Evolutionary conservation across 2,329 filamentous ascomycete species (phyloP).

Genomic region (Paramyrothecium sp.): DNA sequence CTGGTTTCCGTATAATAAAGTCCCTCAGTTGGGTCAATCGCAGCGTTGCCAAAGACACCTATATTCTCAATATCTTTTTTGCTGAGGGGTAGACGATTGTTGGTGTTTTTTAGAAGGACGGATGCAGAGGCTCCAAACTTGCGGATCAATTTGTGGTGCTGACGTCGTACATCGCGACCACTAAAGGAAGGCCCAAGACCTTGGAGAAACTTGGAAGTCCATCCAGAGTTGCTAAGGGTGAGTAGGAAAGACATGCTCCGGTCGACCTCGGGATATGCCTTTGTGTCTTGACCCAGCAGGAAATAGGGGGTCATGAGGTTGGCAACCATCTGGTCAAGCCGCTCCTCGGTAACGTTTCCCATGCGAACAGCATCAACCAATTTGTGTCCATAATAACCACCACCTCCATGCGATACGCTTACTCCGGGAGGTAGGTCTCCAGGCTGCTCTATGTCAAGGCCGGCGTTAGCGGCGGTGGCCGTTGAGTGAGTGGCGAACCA

Average conservation of each 20-base stretch:
- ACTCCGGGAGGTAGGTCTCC: no score
- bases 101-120: conserved; percentile 54
- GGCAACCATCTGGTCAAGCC: conserved; percentile 1
- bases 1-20: conserved; percentile 12
- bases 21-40: conserved; percentile 21
- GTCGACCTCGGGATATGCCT: background rate
- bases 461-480: no score
- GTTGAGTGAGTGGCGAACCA: no score
- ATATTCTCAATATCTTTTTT: conserved; percentile 32
- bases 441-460: no score
- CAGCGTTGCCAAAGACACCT: conserved; percentile 47
- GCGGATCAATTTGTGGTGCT: conserved; percentile 44
- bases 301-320: conserved; percentile 46
- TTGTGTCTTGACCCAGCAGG: no score
- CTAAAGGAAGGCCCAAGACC: background rate
- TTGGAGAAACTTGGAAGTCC: conserved; percentile 35
- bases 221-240: conserved; percentile 53
- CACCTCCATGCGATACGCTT: no score
- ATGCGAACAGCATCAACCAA: no score
- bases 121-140: conserved; percentile 52
- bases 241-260: background rate
- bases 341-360: no score
- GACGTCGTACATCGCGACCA: conserved; percentile 50
- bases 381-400: no score
- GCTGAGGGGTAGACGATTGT: conserved; percentile 47